A percentile compares a stretch with the other conserved stretches of the same genome.
Conservation (phyloP, 2,329 filamentous ascomycete genomes). For the Monosporascus sp. region DNA sequence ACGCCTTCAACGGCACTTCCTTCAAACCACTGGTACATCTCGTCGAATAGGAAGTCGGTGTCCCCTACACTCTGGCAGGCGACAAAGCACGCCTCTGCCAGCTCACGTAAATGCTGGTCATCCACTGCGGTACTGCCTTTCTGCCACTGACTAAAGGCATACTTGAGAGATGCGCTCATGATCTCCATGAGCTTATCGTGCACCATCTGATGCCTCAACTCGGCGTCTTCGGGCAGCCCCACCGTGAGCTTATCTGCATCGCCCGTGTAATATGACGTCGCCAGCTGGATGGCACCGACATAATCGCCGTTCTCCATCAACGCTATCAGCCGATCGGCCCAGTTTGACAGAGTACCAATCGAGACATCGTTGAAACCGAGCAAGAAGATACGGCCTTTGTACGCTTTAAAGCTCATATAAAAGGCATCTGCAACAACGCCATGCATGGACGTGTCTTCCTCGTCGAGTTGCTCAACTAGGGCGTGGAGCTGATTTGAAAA, state of each 20-base stretch:
- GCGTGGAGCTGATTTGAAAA: conserved; percentile 83
- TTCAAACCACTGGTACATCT: conserved; percentile 86
- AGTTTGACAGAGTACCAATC: conserved; percentile 89
- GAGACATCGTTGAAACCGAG: conserved; percentile 91
- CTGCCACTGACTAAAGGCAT: conserved; percentile 69
- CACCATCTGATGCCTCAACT: conserved; percentile 72
- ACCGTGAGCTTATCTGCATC: conserved; percentile 92
- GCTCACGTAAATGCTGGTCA: conserved; percentile 62
- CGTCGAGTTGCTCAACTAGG: conserved; percentile 83
- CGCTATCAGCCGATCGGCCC: conserved; percentile 89
- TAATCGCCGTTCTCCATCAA: conserved; percentile 98
- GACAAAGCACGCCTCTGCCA: conserved; percentile 77
- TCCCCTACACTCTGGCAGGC: conserved; percentile 77
- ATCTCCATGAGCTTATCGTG: conserved; percentile 87
- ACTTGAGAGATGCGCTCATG: conserved; percentile 85
- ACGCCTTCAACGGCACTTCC: conserved; percentile 66
- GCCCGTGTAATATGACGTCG: conserved; percentile 87
- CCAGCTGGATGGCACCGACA: conserved; percentile 82
- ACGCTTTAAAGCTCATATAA: conserved; percentile 94
- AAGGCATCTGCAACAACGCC: conserved; percentile 96
- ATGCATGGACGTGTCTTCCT: conserved; percentile 84
- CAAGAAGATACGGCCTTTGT: conserved; percentile 89
- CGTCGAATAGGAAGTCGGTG: conserved; percentile 80
- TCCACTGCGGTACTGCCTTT: conserved; percentile 40
- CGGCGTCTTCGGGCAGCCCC: conserved; percentile 80